Evolutionary conservation across 106 monocot genomes (phyloP), one percentile per base, ranked within the genome.

Genomic region (Phalaenopsis equestris): DNA sequence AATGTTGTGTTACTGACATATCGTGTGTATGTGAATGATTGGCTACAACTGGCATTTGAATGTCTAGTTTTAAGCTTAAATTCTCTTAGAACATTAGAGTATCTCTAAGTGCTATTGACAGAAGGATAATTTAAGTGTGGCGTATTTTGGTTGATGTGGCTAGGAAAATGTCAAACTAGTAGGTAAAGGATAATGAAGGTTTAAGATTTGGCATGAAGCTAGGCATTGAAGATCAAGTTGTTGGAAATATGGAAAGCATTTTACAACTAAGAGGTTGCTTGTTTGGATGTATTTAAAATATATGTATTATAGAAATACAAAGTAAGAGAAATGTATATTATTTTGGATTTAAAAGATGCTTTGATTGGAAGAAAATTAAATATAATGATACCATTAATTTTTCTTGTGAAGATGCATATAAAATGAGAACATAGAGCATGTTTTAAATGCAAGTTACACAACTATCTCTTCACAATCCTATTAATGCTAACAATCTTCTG

Each of bases 91-190:
- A 5, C 21, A n/a, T 61, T 61, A n/a, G 18, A 61, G 6, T 61
- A 61, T 61, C 21, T n/a, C n/a, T 21, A 5, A n/a, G 61, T 61
- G 8, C 10, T 61, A 18, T 0, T 19, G 18, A 57, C 19, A 57
- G 18, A 57, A 48, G 2, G 19, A 57, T 57, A 21, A 61, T 61
- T 61, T 61, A 21, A 7, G 5, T 1, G 61, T 61, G 30, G 61
- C 61, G 19, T 61, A 21, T 61, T 61, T 21, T 61, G 19, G 18
- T 61, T 61, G 4, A 61, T 61, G 61, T 61, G 61, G 8, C 6
- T 61, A 21, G 61, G 61, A 61, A n/a, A n/a, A n/a, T 61, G 61
- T 57, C 21, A 61, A 61, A 61, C 61, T 61, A n/a, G 61, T n/a
- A 57, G 57, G 12, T 12, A 57, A 57, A 57, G 19, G 61, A 61